A percentile compares a stretch with the other conserved stretches of the same genome.
Conservation (phyloP, 1,284 basidiomycete genomes). For the Pascua guehoae region DNA sequence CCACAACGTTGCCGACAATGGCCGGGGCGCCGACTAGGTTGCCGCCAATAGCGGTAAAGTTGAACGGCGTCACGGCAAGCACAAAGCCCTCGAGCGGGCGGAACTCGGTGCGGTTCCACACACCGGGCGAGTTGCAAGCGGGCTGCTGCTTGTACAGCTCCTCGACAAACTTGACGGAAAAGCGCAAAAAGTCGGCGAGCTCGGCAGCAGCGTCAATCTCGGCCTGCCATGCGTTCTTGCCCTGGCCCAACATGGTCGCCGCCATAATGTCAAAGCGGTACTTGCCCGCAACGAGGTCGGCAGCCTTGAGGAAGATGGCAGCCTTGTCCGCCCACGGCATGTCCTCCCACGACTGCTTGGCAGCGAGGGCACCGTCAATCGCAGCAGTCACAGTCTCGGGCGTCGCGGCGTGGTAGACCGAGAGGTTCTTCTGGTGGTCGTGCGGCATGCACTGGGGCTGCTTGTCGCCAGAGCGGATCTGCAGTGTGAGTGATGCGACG, state of each 20-base stretch:
- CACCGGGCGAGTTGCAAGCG: slow-evolving; percentile 73
- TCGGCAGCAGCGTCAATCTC: slow-evolving; percentile 99
- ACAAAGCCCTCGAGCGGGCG: slow-evolving; percentile 96
- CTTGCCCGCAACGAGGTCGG: slow-evolving; percentile 89
- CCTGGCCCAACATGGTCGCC: slow-evolving; percentile 96
- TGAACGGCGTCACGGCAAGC: slow-evolving; percentile 95
- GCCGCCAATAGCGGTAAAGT: slow-evolving; percentile 95
- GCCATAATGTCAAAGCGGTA: slow-evolving; percentile 93
- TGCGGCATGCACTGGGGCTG: slow-evolving; percentile 78
- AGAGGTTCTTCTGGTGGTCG: slow-evolving; percentile 75
- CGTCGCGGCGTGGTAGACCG: slow-evolving; percentile 86
- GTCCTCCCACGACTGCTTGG: slow-evolving; percentile 84
- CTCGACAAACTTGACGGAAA: slow-evolving; percentile 94
- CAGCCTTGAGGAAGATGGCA: slow-evolving; percentile 95
- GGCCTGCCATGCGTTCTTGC: slow-evolving; percentile 99
- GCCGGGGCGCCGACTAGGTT: slow-evolving; percentile 83
- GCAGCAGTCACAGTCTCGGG: slow-evolving; percentile 69
- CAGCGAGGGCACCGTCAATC: slow-evolving; percentile 82
- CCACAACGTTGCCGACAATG: slow-evolving; percentile 86
- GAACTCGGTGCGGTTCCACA: slow-evolving; percentile 97
- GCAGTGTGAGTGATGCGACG: not conserved
- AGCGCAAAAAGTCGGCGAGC: slow-evolving; percentile 92
- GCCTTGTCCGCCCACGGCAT: slow-evolving; percentile 95
- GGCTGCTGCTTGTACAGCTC: slow-evolving; percentile 91
- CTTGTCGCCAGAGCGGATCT: slow-evolving; percentile 80